Percentiles rank a stretch among this genome's conserved stretches.
Evolutionary conservation across 2,329 filamentous ascomycete genomes (phyloP).

Genomic region (Xylariaceae sp.): DNA sequence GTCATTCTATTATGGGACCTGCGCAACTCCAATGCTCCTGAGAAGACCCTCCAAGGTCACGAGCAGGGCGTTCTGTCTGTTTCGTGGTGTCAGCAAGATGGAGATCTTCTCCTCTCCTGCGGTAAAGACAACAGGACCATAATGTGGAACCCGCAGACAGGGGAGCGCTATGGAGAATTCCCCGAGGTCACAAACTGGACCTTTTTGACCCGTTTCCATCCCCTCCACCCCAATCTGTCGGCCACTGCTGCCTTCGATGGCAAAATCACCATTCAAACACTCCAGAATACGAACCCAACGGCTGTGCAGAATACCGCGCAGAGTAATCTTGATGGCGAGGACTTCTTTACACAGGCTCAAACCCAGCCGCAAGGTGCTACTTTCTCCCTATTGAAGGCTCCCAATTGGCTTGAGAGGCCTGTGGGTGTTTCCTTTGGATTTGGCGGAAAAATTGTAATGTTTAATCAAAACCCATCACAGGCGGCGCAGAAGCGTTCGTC

Average conservation of each 20-base stretch:
- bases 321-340: slow-evolving; percentile 75
- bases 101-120: slow-evolving; percentile 80
- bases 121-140: slow-evolving; percentile 96
- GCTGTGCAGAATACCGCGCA: slow-evolving; percentile 62
- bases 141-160: slow-evolving; percentile 93
- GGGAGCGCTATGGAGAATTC: slow-evolving; percentile 82
- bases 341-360: slow-evolving; percentile 94
- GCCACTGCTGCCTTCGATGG: slow-evolving; percentile 97
- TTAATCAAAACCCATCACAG: slow-evolving; percentile 55
- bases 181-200: slow-evolving; percentile 99
- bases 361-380: slow-evolving; percentile 84
- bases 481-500: slow-evolving; percentile 64
- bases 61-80: slow-evolving; percentile 89
- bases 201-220: slow-evolving; percentile 91
- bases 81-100: slow-evolving; percentile 92
- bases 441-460: slow-evolving; percentile 81
- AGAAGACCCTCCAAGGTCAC: slow-evolving; percentile 83
- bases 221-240: slow-evolving; percentile 83
- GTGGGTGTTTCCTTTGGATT: slow-evolving; percentile 89
- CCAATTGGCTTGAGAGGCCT: slow-evolving; percentile 84
- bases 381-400: slow-evolving; percentile 80
- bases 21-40: slow-evolving; percentile 91
- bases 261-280: slow-evolving; percentile 87
- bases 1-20: slow-evolving; percentile 92
- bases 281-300: slow-evolving; percentile 86